Base-by-base conservation (phyloP, 371 early-diverging fungal genomes). In the Actinomucor elegans region DNA sequence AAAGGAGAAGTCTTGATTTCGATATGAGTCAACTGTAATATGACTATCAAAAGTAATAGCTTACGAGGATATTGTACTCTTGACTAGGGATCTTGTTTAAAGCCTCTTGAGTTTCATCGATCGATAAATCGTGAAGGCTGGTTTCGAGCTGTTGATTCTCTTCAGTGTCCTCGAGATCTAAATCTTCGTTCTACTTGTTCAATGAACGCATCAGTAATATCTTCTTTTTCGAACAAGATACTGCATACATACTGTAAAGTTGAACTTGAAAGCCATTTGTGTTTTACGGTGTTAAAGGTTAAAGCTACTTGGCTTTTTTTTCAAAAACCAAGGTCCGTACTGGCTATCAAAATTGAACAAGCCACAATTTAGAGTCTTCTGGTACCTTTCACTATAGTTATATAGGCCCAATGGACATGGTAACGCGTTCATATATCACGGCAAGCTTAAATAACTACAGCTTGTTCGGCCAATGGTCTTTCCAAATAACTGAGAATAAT, bases 151-250 rank as follows among this genome's bases (percentile, higher is more conserved):
- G 73, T 37, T 80, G 70, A 18, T 52, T 52, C 26, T 69, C 67
- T 32, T 74, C 67, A 3, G 57, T 56, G 3, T 83, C 75, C n/a
- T 80, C 83, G 26, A 80, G 55, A 50, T 82, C 83, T 7, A 80
- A 61, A 60, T 83, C 83, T 20, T 74, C 77, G 6, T 64, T 75
- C 84, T 83, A 56, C 23, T 18, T 15, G 1, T 23, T 18, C 4
- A 42, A 23, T 5, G 34, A 8, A 34, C 23, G 27, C 11, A 21
- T 26, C 34, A 31, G 1, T 12, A 28, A 15, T 37, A 35, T 21
- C n/a, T 23, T 18, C 18, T 7, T 33, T 14, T 40, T 29, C 17
- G 20, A 1, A 7, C n/a, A 12, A 18, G 7, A 12, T n/a, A 23
- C 32, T 7, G 4, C 17, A 17, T 24, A 24, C 70, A 61, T 78